phyloP scores from a whole-genome alignment of 2,329 filamentous ascomycete species.

The Penicillium crustosum region DNA sequence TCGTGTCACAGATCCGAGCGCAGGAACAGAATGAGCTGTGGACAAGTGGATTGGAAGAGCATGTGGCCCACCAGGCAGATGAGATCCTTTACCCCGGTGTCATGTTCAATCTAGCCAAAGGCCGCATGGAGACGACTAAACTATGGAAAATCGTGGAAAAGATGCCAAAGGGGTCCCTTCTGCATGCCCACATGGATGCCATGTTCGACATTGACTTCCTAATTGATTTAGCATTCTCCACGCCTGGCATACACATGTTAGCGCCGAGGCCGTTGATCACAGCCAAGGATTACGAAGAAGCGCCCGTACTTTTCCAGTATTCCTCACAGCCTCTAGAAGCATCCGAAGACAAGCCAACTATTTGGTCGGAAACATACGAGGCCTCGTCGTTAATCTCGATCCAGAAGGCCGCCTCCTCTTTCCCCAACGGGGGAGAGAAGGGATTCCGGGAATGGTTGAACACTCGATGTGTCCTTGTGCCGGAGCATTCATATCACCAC shows the following conservation, averaged over 20 bases:
- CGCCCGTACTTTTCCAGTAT: slow-evolving; percentile 63
- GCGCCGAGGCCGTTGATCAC: slow-evolving; percentile 59
- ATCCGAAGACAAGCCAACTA: slow-evolving; percentile 46
- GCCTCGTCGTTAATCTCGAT: slow-evolving; percentile 60
- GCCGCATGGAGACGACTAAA: slow-evolving; percentile 79
- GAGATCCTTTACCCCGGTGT: slow-evolving; percentile 78
- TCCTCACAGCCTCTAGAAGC: slow-evolving; percentile 48
- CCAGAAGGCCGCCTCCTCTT: slow-evolving; percentile 65
- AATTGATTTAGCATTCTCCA: slow-evolving; percentile 67
- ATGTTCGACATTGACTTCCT: slow-evolving; percentile 87
- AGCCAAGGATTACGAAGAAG: slow-evolving; percentile 54
- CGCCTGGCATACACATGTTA: slow-evolving; percentile 70
- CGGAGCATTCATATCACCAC: slow-evolving; percentile 72
- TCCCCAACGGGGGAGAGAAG: slow-evolving; percentile 67
- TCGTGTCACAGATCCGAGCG: slow-evolving; percentile 75
- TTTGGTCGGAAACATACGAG: slow-evolving; percentile 69
- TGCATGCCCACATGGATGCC: slow-evolving; percentile 83
- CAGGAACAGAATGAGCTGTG: slow-evolving; percentile 75
- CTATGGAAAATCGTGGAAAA: slow-evolving; percentile 80
- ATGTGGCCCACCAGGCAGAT: slow-evolving; percentile 60
- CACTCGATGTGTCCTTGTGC: slow-evolving; percentile 68
- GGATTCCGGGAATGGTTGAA: slow-evolving; percentile 79
- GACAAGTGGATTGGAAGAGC: slow-evolving; percentile 71
- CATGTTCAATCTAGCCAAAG: slow-evolving; percentile 87
- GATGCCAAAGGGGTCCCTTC: slow-evolving; percentile 76